These are phyloP conservation scores for Catunica adiposa DNA, from an alignment of 2,329 filamentous ascomycete genomes.

Conservation along the genomic window DNA sequence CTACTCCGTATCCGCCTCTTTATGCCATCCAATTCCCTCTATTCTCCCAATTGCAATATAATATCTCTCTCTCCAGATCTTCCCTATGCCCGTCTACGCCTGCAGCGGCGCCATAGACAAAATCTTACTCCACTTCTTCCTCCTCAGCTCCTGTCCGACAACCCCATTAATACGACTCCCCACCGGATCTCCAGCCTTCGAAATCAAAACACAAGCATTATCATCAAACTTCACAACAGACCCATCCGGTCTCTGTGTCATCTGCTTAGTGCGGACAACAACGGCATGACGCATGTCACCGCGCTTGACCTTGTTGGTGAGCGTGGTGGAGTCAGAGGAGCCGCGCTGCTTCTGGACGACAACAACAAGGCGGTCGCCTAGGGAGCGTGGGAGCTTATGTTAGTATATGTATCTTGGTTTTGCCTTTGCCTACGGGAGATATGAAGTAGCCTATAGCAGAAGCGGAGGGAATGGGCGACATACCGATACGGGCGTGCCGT, in stretches of 20 bases:
- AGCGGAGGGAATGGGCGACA: background rate
- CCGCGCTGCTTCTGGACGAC: slow-evolving; percentile 82
- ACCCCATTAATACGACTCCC: slow-evolving; percentile 84
- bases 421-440: too few relatives aligned
- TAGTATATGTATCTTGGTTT: background rate
- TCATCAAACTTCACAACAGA: slow-evolving; percentile 88
- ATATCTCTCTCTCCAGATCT: slow-evolving; percentile 5
- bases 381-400: slow-evolving; percentile 8
- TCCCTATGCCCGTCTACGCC: slow-evolving; percentile 29
- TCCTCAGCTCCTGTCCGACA: slow-evolving; percentile 74
- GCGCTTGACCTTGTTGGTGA: slow-evolving; percentile 83
- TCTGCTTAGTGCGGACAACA: slow-evolving; percentile 79
- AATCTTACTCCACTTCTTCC: slow-evolving; percentile 97
- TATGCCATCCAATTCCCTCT: background rate
- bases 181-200: slow-evolving; percentile 90
- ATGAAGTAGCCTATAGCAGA: too few relatives aligned
- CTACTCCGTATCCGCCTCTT: background rate
- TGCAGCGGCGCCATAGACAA: slow-evolving; percentile 74
- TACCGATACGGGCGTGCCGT: slow-evolving; percentile 75
- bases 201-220: slow-evolving; percentile 93
- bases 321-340: slow-evolving; percentile 52
- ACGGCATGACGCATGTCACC: slow-evolving; percentile 95
- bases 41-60: too few relatives aligned
- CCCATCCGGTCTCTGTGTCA: slow-evolving; percentile 73
- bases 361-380: slow-evolving; percentile 92